Percentiles rank a stretch among this genome's conserved stretches.
These are phyloP conservation scores for Psidium friedrichsthalianum DNA, from an alignment of 345 rosid species.

Conservation along the genomic window DNA sequence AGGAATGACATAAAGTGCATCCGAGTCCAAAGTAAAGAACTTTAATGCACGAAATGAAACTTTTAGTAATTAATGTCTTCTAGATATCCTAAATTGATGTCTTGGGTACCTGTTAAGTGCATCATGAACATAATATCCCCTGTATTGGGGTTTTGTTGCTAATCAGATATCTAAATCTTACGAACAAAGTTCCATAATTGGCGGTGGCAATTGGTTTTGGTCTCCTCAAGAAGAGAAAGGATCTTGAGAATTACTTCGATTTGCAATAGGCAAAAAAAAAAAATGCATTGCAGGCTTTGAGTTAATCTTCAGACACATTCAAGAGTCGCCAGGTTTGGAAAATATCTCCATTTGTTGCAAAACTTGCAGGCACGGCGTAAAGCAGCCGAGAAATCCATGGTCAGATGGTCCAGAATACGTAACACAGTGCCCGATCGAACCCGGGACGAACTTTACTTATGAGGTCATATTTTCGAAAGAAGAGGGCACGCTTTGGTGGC, in stretches of 20 bases:
- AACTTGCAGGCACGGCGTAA: conserved; percentile 10
- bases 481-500: conserved; percentile 15
- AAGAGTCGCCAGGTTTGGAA: background rate
- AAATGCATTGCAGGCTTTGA: background rate
- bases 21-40: too few relatives aligned
- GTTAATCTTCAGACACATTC: background rate
- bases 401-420: conserved; percentile 16
- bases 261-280: background rate
- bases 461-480: conserved; percentile 7
- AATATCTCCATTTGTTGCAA: background rate
- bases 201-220: background rate
- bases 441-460: conserved; percentile 6
- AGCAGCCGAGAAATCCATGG: conserved; percentile 12
- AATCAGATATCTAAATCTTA: too few relatives aligned
- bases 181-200: background rate
- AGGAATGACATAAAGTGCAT: too few relatives aligned
- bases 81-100: background rate
- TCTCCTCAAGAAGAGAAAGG: background rate
- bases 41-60: background rate
- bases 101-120: background rate
- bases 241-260: background rate
- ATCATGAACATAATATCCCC: background rate
- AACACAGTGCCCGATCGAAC: conserved; percentile 13
- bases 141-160: too few relatives aligned
- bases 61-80: background rate